Percentiles rank a stretch among this genome's conserved stretches.
Conservation (phyloP, 1,284 basidiomycete species). For the Sanghuangporus weigelae region DNA sequence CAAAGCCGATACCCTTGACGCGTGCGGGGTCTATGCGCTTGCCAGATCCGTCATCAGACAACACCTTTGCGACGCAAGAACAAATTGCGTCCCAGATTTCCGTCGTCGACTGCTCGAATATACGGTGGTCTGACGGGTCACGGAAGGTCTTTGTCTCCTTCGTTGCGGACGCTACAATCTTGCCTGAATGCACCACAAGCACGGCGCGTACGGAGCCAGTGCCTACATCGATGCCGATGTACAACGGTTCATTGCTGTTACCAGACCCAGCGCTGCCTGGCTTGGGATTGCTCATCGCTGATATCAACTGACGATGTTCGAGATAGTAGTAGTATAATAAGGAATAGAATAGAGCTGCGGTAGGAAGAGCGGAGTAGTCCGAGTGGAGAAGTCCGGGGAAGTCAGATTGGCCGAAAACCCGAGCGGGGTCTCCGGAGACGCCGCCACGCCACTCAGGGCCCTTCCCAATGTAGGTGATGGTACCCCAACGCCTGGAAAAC, state of each 20-base stretch:
- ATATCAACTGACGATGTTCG: background rate
- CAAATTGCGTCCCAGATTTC: conserved; percentile 86
- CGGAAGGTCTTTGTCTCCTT: conserved; percentile 83
- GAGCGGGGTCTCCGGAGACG: too few relatives aligned
- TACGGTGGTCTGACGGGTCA: conserved; percentile 78
- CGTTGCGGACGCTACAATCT: conserved; percentile 72
- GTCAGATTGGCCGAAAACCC: too few relatives aligned
- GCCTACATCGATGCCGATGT: conserved; percentile 76
- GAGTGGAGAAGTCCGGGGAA: background rate
- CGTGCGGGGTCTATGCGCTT: conserved; percentile 34
- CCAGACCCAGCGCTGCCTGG: background rate
- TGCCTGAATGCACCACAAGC: conserved; percentile 74
- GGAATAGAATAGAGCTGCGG: background rate
- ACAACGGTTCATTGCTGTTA: conserved; percentile 24
- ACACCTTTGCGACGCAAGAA: conserved; percentile 62
- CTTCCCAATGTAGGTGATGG: too few relatives aligned
- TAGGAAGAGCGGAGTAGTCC: background rate
- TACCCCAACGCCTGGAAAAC: too few relatives aligned
- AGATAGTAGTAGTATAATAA: background rate
- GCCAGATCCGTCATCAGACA: conserved; percentile 54
- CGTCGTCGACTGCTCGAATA: conserved; percentile 91
- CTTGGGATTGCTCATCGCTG: background rate
- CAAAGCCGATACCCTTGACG: conserved; percentile 92
- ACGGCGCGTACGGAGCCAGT: conserved; percentile 92
- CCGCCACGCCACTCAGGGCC: too few relatives aligned